phyloP scores from a whole-genome alignment of 2,329 filamentous ascomycete species.

The Aulographum hederae region DNA sequence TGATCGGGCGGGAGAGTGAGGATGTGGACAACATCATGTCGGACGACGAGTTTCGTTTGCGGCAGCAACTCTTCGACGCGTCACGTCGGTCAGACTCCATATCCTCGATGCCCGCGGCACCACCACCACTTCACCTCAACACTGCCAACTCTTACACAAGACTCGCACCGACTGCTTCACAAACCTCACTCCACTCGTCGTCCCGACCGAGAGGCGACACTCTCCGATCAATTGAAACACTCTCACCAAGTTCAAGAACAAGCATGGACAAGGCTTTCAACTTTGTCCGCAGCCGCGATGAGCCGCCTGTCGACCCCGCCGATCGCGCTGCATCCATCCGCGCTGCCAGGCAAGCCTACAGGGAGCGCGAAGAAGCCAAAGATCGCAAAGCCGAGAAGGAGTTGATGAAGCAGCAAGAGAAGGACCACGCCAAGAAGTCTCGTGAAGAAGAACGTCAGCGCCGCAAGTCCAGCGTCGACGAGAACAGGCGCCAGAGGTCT shows the following conservation, averaged over 20 bases:
- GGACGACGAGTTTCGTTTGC: constrained; percentile 23
- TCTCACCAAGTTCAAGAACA: constrained; percentile 33
- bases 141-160: constrained; percentile 13
- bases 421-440: constrained; percentile 17
- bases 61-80: too few relatives aligned
- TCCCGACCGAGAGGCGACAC: constrained; percentile 29
- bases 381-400: constrained; percentile 35
- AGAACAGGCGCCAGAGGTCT: constrained; percentile 11
- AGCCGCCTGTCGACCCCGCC: constrained; percentile 28
- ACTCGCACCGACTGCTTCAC: not conserved
- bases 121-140: constrained; percentile 17
- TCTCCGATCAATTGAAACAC: constrained; percentile 28
- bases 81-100: too few relatives aligned
- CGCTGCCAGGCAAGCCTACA: constrained; percentile 36
- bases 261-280: constrained; percentile 36
- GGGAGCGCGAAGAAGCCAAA: constrained; percentile 40
- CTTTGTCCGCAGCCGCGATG: constrained; percentile 26
- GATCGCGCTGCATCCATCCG: constrained; percentile 37
- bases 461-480: constrained; percentile 20
- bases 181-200: not conserved
- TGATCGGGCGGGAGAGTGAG: constrained; percentile 22
- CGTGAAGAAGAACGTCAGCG: constrained; percentile 23
- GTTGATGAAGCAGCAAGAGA: constrained; percentile 24
- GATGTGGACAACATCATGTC: constrained; percentile 27
- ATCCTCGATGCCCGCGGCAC: constrained; percentile 15